Evolutionary conservation across 1,284 basidiomycete genomes (phyloP), one percentile per base, ranked within the genome.

Genomic region (Austroboletus niveus): DNA sequence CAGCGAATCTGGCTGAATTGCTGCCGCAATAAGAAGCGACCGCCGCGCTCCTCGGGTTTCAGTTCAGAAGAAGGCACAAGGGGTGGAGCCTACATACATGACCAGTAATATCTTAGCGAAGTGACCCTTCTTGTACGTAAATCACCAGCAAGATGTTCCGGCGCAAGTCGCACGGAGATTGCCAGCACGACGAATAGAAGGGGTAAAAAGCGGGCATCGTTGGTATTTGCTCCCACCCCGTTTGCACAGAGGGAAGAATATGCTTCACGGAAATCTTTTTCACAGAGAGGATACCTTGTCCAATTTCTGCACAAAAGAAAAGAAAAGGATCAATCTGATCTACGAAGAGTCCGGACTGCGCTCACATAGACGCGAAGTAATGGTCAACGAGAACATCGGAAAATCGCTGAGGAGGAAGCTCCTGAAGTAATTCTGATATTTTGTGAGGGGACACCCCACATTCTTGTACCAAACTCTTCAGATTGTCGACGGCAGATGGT

Each of bases 141-240:
- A 68, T 92, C 89, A 1, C 92, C 92, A 20, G 79, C 89, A 62
- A 93, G 84, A 60, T 82, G 78, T 60, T 94, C 92, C 1, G 94
- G 93, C 6, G 92, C 89, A 15, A 94, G 75, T 52, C 93, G 78
- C 20, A 89, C 89, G 22, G 94, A 82, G 51, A 94, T 93, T 7
- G 95, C 94, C n/a, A 98, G 77, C 5, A 98, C 89, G 41, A 95
- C 92, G 66, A 96, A 98, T 24, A 98, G 77, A 17, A 97, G 77
- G 1, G 94, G 92, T 1, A 98, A 76, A 66, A 95, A 96, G 36
- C 92, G 85, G 57, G 94, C 83, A 63, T 94, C 89, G 55, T 84
- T 84, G 0, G 93, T 89, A 59, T 92, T 89, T 20, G 77, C 75
- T 15, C 75, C 75, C 20, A 87, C 79, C 15, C 88, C 84, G 60